A percentile compares a stretch with the other conserved stretches of the same genome.
phyloP scores from a whole-genome alignment of 495 filamentous ascomycete species.

The Amorphotheca resinae region DNA sequence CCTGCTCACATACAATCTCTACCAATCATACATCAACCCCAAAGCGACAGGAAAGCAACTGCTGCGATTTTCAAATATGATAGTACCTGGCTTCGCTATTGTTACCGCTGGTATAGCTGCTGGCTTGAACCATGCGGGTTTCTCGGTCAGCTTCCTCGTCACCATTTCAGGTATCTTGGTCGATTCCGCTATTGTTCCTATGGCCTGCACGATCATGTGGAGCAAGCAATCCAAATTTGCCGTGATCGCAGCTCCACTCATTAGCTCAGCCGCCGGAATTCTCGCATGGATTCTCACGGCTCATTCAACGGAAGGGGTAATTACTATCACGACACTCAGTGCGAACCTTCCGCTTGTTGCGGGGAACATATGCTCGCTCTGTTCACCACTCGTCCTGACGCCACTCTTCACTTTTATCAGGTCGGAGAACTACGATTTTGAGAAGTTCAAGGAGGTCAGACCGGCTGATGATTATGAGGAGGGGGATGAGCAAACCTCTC shows the following conservation, averaged over 20 bases:
- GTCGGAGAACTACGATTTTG: too few species aligned
- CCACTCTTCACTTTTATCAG: slow-evolving; percentile 64
- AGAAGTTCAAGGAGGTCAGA: too few species aligned
- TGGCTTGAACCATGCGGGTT: slow-evolving; percentile 33
- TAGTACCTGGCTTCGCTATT: slow-evolving; percentile 64
- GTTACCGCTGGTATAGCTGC: slow-evolving; percentile 67
- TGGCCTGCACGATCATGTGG: slow-evolving; percentile 57
- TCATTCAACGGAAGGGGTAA: slow-evolving; percentile 44
- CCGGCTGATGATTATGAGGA: too few species aligned
- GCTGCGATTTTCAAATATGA: slow-evolving; percentile 73
- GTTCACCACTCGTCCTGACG: slow-evolving; percentile 68
- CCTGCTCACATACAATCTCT: slow-evolving; percentile 90
- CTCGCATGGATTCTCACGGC: slow-evolving; percentile 64
- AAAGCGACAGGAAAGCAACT: slow-evolving; percentile 60
- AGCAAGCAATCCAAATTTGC: slow-evolving; percentile 51
- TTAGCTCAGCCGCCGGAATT: slow-evolving; percentile 50
- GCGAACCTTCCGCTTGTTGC: slow-evolving; percentile 70
- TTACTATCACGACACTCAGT: slow-evolving; percentile 51
- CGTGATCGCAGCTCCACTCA: slow-evolving; percentile 45
- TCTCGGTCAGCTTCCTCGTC: slow-evolving; percentile 52
- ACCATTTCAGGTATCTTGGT: slow-evolving; percentile 16
- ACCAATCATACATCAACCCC: slow-evolving; percentile 55
- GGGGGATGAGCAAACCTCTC: too few species aligned
- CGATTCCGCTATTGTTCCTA: slow-evolving; percentile 58
- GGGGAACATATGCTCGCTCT: slow-evolving; percentile 59